Conservation (phyloP, 495 filamentous ascomycete species). For the Articulospora tetracladia region DNA sequence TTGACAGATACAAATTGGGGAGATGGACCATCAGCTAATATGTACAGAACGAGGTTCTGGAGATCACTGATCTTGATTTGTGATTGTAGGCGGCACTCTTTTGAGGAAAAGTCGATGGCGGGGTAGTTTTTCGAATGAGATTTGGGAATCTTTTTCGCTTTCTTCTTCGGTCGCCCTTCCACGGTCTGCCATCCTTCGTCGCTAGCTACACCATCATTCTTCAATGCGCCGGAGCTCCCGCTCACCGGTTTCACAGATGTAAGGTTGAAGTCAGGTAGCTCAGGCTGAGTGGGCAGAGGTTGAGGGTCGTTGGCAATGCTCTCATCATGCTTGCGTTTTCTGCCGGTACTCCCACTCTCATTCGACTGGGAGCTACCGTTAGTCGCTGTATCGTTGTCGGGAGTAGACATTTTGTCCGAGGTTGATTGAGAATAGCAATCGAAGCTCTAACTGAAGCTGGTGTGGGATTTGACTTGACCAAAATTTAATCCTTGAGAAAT, state of each 20-base stretch:
- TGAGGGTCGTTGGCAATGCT: conserved; percentile 11
- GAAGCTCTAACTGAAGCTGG: not conserved
- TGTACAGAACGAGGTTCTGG: conserved; percentile 79
- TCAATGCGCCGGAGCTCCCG: conserved; percentile 8
- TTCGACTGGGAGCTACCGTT: conserved; percentile 1
- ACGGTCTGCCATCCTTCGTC: conserved; percentile 46
- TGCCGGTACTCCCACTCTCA: conserved; percentile 13
- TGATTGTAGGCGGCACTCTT: conserved; percentile 61
- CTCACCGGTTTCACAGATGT: conserved; percentile 18
- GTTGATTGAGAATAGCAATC: not conserved
- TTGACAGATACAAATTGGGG: conserved; percentile 86
- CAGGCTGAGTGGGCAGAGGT: conserved; percentile 15
- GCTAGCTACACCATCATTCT: conserved; percentile 27
- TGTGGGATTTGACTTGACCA: not conserved
- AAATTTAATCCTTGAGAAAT: conserved; percentile 2
- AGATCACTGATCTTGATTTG: conserved; percentile 75
- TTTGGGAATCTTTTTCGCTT: conserved; percentile 55
- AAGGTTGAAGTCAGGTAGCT: conserved; percentile 30
- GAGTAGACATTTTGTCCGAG: conserved; percentile 6
- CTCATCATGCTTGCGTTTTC: conserved; percentile 21
- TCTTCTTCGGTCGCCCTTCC: conserved; percentile 43
- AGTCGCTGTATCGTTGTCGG: not conserved
- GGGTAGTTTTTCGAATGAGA: conserved; percentile 63
- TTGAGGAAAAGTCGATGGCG: conserved; percentile 62
- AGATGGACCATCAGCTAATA: conserved; percentile 76